Base-by-base conservation (phyloP, 768 basidiomycete genomes). In the Cubamyces lactineus region DNA sequence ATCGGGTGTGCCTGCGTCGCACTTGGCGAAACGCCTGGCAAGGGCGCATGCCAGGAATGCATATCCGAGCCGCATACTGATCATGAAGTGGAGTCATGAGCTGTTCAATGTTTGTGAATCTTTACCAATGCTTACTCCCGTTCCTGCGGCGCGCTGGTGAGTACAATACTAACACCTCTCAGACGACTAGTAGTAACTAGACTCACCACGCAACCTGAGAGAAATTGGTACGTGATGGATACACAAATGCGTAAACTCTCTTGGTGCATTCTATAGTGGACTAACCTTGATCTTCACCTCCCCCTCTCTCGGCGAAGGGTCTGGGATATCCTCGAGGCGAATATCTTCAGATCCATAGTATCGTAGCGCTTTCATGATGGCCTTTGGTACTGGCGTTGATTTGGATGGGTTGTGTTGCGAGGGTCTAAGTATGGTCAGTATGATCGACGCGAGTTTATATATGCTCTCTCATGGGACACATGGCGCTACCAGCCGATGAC, bases 31-130 rank as follows among this genome's bases (percentile, higher is more conserved):
- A 73, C 34, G 34, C 34, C 30, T 9, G 53, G 54, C 66, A 70
- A 51, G 72, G 62, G 38, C 1, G 66, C 66, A 19, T 75, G 63
- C 54, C 76, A 82, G 16, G 79, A 78, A 61, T 84, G 81, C 7
- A 84, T 67, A 62, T 84, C 82, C 43, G 76, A 78, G 12, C 81
- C 80, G 61, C 81, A 83, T 56, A 82, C 80, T 74, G 56, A 59
- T 4, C 15, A 62, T 5, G 47, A 53, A 51, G 48, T 50, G 8
- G 28, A 28, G 28, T 19, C 15, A n/a, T 3, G 50, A 46, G 24
- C 63, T 50, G 30, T 28, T 28, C 28, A 3, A 3, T 28, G 28
- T 28, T 28, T 7, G 28, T 28, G 28, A 7, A 28, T 28, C 28
- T 28, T 7, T 28, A 7, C 28, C 3, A 28, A 28, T 3, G 3